Conservation (phyloP, 345 rosid species). For the Eucalyptus regnans region DNA sequence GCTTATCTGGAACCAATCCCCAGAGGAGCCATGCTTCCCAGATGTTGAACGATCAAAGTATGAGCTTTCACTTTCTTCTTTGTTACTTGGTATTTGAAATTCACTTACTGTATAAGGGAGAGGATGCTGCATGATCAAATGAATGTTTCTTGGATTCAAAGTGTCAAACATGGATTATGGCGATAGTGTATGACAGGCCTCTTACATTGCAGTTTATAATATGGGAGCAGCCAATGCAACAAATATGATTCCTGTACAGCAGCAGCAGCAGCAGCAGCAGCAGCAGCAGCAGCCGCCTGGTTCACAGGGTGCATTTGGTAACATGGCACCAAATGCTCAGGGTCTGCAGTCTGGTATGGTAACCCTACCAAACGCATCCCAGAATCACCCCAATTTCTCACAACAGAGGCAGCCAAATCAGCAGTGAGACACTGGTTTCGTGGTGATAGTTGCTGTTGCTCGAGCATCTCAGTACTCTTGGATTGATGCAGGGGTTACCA, state of each 20-base stretch:
- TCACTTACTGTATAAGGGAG: neutral
- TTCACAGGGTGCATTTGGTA: slow-evolving; percentile 47
- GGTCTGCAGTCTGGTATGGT: slow-evolving; percentile 63
- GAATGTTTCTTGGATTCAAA: neutral
- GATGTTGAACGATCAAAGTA: slow-evolving; percentile 73
- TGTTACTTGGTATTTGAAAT: neutral
- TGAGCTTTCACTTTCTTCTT: neutral
- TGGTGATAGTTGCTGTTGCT: neutral
- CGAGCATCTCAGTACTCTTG: neutral
- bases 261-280: slow-evolving; percentile 30
- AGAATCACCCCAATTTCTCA: slow-evolving; percentile 39
- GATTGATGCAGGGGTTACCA: neutral
- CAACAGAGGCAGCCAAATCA: slow-evolving; percentile 81
- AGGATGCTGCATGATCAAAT: neutral
- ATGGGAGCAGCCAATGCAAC: slow-evolving; percentile 60
- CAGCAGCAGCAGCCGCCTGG: slow-evolving; percentile 23
- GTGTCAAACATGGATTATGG: neutral
- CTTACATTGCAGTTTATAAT: slow-evolving; percentile 55
- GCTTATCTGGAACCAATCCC: slow-evolving; percentile 57
- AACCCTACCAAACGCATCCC: slow-evolving; percentile 46
- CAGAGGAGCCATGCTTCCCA: slow-evolving; percentile 71
- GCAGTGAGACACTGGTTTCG: slow-evolving; percentile 21
- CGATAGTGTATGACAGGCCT: neutral
- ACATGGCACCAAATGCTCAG: slow-evolving; percentile 58
- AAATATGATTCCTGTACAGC: slow-evolving; percentile 51